Base-by-base conservation (phyloP, 1,284 basidiomycete genomes). In the Austroboletus novae-zelandiae region DNA sequence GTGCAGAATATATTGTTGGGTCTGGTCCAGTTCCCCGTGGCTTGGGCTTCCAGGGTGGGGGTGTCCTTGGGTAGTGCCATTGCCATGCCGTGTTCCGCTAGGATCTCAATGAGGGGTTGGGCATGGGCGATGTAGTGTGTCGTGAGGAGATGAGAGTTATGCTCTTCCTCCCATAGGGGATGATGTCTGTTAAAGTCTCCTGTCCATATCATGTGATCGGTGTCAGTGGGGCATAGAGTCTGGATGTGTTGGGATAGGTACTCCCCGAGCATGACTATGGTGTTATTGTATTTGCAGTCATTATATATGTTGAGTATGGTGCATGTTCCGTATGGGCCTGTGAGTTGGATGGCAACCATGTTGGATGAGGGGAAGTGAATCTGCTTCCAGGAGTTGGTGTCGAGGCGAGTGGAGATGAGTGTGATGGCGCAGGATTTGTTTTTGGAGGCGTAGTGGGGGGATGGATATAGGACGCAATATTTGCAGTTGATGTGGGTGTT, bases 161-260 rank as follows among this genome's bases (percentile, higher is more conserved):
- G 23, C 0, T 55, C 48, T 5, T 71, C 66, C 5, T 78, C 74
- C 78, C 76, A 81, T 0, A 70, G 25, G 0, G 71, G 73, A 61
- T 80, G 74, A 56, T 81, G 77, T 0, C 4, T 3, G n/a, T 52
- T 52, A 9, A 52, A 52, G 9, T 52, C 42, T 0, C 42, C 37
- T 17, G 67, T 54, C 71, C 71, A 74, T 0, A 53, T 5, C 36
- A 54, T 53, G 7, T 53, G 41, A 18, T 52, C 8, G 1, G 32
- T 11, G 8, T n/a, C 5, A 0, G 14, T 5, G 0, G 32, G 30
- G 30, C 30, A 31, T 35, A 35, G 14, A n/a, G 34, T 35, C 14
- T 35, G 34, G 5, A 5, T 5, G 34, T 35, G 9, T 15, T 35
- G 9, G 5, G 9, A 5, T 13, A 35, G 15, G 34, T 35, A n/a